Evolutionary conservation across 2,329 filamentous ascomycete species (phyloP).

Genomic region (Pseudocercospora crystallina): DNA sequence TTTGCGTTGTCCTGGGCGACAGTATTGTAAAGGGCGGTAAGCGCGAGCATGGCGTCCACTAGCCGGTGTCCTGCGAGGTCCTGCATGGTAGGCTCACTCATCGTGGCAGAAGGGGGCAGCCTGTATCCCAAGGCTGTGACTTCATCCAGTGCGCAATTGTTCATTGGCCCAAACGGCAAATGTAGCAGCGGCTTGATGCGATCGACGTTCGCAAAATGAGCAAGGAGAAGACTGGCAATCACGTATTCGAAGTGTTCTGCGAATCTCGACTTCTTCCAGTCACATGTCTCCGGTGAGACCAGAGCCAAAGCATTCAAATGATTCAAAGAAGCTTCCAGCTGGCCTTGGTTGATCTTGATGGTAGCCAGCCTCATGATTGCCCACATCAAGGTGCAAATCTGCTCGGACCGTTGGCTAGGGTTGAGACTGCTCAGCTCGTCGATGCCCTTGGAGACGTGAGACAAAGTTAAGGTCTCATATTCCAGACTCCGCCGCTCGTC

Average conservation of each 20-base stretch:
- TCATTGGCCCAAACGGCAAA: conserved; percentile 13
- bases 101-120: conserved; percentile 9
- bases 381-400: conserved; percentile 15
- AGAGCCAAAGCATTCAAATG: conserved; percentile 19
- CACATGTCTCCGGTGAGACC: conserved; percentile 13
- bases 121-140: conserved; percentile 13
- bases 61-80: conserved; percentile 3
- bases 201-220: conserved; percentile 13
- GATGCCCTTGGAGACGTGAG: conserved; percentile 12
- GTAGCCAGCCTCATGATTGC: conserved; percentile 20
- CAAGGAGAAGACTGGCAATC: conserved; percentile 16
- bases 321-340: conserved; percentile 17
- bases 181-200: conserved; percentile 12
- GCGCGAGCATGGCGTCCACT: conserved; percentile 16
- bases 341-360: conserved; percentile 17
- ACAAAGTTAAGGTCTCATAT: conserved; percentile 16
- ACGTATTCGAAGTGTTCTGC: conserved; percentile 15
- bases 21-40: conserved; percentile 19
- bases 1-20: not conserved
- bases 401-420: not conserved
- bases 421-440: conserved; percentile 1
- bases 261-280: conserved; percentile 14
- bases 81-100: conserved; percentile 9
- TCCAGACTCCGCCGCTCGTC: conserved; percentile 12
- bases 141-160: conserved; percentile 12